Base-by-base conservation (phyloP, 2,329 filamentous ascomycete species). In the Ceratocystis variospora region DNA sequence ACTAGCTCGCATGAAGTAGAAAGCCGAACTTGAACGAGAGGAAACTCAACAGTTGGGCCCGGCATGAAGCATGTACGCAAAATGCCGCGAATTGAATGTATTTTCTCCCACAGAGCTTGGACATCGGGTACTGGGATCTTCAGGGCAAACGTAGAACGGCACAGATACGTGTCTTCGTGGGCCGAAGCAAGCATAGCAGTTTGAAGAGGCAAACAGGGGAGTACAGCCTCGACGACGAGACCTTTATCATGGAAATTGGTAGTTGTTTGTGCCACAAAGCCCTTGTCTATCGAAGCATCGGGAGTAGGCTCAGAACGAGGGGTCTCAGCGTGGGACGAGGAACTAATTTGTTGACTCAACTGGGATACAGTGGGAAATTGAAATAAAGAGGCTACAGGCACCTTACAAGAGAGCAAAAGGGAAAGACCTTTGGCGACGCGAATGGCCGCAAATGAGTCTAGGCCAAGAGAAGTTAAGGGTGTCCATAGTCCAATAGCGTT, bases 401-500 rank as follows among this genome's bases (percentile, higher is more conserved):
- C 72, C 28, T 80, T 77, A 5, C 71, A 75, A 0, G 77, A 72
- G 1, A 83, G 74, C 0, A 72, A 69, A 1, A 75, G 70, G 63
- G 80, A 79, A 0, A 96, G 73, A 17, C 74, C 72, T 65, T 80
- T 83, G 0, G 87, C 82, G 7, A 95, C 75, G 0, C 81, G 77
- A 69, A 96, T 95, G 0, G 89, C 89, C 6, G 87, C 88, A 31
- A 96, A 84, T 0, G 91, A 96, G 72, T 96, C 90, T 5, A 96
- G 74, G 0, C 92, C 92, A 2, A 96, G 74, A n/a, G 81, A 83
- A 66, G 87, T 85, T 68, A 96, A 87, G 0, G 90, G 90, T 0
- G 85, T 87, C 76, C 85, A 86, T 41, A 82, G 81, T 8, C 75
- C 76, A 46, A 96, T 78, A 0, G 78, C 74, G 0, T 73, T 70